phyloP scores from a whole-genome alignment of 192 early-diverging fungal species.

The Allomyces macrogynus region DNA sequence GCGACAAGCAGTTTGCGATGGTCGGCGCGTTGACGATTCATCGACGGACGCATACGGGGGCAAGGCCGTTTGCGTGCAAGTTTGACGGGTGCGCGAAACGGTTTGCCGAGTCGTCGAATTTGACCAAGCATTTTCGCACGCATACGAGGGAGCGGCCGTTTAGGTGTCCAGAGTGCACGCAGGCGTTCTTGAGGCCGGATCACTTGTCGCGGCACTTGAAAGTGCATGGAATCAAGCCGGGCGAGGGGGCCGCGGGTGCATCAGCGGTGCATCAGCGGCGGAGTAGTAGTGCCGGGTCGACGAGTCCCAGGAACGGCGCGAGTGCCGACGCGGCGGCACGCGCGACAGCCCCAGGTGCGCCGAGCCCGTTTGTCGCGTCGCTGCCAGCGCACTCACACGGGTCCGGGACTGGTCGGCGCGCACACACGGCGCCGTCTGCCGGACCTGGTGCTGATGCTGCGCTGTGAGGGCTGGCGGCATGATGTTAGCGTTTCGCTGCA shows the following conservation, averaged over 20 bases:
- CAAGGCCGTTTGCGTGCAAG: slow-evolving; percentile 30
- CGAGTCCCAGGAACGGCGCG: too few species aligned
- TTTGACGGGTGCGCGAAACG: slow-evolving; percentile 27
- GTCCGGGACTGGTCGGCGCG: too few species aligned
- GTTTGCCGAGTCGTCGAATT: slow-evolving; percentile 33
- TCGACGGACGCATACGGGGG: slow-evolving; percentile 39
- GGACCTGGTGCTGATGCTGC: too few species aligned
- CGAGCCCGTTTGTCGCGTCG: too few species aligned
- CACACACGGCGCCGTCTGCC: too few species aligned
- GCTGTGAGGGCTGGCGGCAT: too few species aligned
- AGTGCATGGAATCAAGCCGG: slow-evolving; percentile 11
- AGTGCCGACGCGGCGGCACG: too few species aligned
- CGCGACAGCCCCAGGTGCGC: too few species aligned
- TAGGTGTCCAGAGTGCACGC: slow-evolving; percentile 26
- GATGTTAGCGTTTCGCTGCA: too few species aligned
- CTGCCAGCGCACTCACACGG: too few species aligned
- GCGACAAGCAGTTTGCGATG: slow-evolving; percentile 44
- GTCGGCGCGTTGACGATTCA: slow-evolving; percentile 50
- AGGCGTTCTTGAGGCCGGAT: slow-evolving; percentile 30
- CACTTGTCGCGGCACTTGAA: slow-evolving; percentile 17
- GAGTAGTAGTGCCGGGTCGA: too few species aligned
- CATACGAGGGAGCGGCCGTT: slow-evolving; percentile 51
- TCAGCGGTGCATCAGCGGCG: too few species aligned
- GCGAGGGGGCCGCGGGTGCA: slow-evolving; percentile 7
- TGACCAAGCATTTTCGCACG: slow-evolving; percentile 32